A percentile compares a stretch with the other conserved stretches of the same genome.
These are phyloP conservation scores for Boletus reticulatus DNA, from an alignment of 768 basidiomycete species.

Conservation along the genomic window DNA sequence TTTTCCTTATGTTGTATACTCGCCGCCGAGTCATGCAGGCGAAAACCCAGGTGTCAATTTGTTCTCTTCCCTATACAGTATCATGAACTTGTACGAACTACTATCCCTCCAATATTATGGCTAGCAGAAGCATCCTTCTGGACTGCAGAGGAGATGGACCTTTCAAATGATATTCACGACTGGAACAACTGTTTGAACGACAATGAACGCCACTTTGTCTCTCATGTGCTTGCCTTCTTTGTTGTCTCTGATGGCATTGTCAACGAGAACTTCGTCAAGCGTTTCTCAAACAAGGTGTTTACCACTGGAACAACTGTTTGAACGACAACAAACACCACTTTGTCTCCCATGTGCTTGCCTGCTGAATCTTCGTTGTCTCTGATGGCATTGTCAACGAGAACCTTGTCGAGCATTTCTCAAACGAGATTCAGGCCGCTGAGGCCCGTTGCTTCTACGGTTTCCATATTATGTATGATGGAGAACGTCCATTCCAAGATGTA, in stretches of 20 bases:
- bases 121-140: constrained; percentile 91
- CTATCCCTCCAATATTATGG: too few species aligned
- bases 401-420: too few species aligned
- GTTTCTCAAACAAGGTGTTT: too few species aligned
- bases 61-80: constrained; percentile 95
- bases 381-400: too few species aligned
- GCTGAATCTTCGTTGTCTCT: too few species aligned
- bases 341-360: too few species aligned
- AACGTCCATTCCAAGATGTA: constrained; percentile 98
- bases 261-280: constrained; percentile 93
- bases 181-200: constrained; percentile 81
- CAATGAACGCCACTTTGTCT: constrained; percentile 86
- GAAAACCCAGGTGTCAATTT: constrained; percentile 75
- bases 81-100: constrained; percentile 89
- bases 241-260: constrained; percentile 96
- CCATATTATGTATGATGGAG: constrained; percentile 99
- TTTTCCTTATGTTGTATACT: too few species aligned
- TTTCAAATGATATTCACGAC: constrained; percentile 80
- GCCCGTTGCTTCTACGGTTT: constrained; percentile 97
- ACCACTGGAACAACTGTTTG: too few species aligned
- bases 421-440: constrained; percentile 89
- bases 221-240: constrained; percentile 94
- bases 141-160: constrained; percentile 91
- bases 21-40: constrained; percentile 41
- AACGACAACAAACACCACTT: too few species aligned